Base-by-base conservation (phyloP, 2,329 filamentous ascomycete genomes). In the Periconia digitata region DNA sequence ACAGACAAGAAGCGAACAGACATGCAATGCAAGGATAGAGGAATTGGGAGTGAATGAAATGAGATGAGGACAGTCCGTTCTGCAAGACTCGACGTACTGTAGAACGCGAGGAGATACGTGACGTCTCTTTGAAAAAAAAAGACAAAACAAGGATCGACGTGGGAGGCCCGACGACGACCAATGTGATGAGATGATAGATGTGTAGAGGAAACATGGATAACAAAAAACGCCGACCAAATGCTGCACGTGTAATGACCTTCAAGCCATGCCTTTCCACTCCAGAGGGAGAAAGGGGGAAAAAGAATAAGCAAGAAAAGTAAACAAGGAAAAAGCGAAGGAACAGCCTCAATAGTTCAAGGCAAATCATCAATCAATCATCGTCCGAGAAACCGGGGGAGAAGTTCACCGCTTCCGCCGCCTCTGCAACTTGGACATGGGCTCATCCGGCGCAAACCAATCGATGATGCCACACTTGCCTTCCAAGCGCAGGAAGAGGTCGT, bases 391-490 rank as follows among this genome's bases (percentile, higher is more conserved):
- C n/a, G n/a, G n/a, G n/a, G n/a, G n/a, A n/a, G n/a, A n/a, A n/a
- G 8, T 38, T 56, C 22, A 44, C 21, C 36, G 50, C 45, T 39
- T 56, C 40, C 48, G 46, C 29, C 41, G 50, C 37, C 43, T 58
- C 47, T 44, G 35, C 17, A n/a, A 40, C 23, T 24, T 27, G 18
- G 21, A 34, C 27, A 32, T 18, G 10, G 49, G 46, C 27, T 64
- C 54, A 2, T 58, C 47, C 0, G 66, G 66, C 7, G 58, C 56
- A 44, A 66, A 70, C 68, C 68, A 71, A 41, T 71, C 67, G 15
- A 60, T 40, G 15, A 69, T 50, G 3, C 66, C 62, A 29, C 67
- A 70, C 42, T 56, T 55, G 8, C 60, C 59, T 29, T 72, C 69
- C 1, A 72, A 42, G 8, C 50, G 44, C 13, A 59, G 44, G 45